Conservation (phyloP, 225 moss, liverwort and hornwort species). For the Asterella californica region DNA sequence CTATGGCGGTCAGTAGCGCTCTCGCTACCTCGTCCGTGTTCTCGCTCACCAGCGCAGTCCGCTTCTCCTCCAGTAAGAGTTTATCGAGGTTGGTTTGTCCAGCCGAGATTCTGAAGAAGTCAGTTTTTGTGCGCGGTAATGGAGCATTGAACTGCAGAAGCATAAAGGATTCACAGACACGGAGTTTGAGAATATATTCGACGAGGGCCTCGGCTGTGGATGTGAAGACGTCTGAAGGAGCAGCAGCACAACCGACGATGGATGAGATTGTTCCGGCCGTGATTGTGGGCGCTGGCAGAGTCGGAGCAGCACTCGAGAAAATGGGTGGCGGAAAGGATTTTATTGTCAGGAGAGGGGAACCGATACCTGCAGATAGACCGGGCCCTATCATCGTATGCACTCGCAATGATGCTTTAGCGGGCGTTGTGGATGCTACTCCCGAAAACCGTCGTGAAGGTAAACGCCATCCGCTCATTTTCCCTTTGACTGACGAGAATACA, state of each 20-base stretch:
- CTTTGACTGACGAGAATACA: background rate
- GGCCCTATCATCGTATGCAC: conserved; percentile 88
- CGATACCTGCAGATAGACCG: conserved; percentile 47
- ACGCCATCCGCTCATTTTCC: background rate
- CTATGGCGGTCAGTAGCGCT: conserved; percentile 7
- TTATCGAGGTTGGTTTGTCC: background rate
- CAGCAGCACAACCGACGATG: conserved; percentile 14
- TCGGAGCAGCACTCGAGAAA: conserved; percentile 68
- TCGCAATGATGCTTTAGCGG: conserved; percentile 60
- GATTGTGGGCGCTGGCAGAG: conserved; percentile 68
- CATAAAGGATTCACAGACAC: background rate
- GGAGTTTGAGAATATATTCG: background rate
- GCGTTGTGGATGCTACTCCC: conserved; percentile 61
- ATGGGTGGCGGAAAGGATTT: conserved; percentile 71
- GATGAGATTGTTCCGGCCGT: conserved; percentile 41
- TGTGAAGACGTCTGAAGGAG: conserved; percentile 17
- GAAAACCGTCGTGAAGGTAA: conserved; percentile 49
- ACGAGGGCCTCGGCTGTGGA: conserved; percentile 24
- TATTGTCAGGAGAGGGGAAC: conserved; percentile 59
- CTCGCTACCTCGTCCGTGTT: background rate
- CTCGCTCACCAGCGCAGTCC: background rate
- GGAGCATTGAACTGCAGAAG: background rate
- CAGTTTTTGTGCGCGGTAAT: background rate
- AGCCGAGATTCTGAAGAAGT: background rate
- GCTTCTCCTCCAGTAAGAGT: background rate